phyloP scores from a whole-genome alignment of 2,329 filamentous ascomycete genomes.

The Aulographum hederae region DNA sequence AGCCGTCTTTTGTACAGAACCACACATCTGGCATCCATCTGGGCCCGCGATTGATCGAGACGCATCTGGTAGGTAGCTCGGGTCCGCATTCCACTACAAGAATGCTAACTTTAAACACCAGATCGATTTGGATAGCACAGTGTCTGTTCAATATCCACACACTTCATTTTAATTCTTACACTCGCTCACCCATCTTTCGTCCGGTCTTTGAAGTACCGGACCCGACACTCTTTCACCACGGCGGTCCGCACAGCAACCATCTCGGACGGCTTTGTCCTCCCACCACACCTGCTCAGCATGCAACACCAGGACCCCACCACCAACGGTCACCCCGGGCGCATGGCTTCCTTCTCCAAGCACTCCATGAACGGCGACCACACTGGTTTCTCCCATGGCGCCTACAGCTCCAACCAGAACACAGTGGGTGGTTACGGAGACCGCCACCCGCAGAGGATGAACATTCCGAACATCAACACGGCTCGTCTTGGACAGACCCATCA shows the following conservation, averaged over 20 bases:
- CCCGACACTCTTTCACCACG: constrained; percentile 46
- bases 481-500: constrained; percentile 36
- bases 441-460: constrained; percentile 64
- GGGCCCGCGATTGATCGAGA: too few relatives aligned
- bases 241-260: constrained; percentile 59
- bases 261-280: constrained; percentile 70
- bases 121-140: too few relatives aligned
- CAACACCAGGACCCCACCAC: constrained; percentile 60
- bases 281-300: constrained; percentile 78
- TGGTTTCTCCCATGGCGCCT: constrained; percentile 84
- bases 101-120: too few relatives aligned
- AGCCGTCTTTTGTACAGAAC: too few relatives aligned
- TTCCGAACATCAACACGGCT: constrained; percentile 84
- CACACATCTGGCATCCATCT: too few relatives aligned
- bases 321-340: constrained; percentile 34
- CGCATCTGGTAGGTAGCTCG: too few relatives aligned
- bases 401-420: constrained; percentile 57
- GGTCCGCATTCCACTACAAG: too few relatives aligned
- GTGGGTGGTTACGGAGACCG: constrained; percentile 71
- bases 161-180: too few relatives aligned
- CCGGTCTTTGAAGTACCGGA: not conserved
- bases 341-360: constrained; percentile 59
- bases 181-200: too few relatives aligned
- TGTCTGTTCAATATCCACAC: too few relatives aligned
- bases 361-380: constrained; percentile 56